Conservation (phyloP, 139 green algal genomes). For the Dunaliella sp. region DNA sequence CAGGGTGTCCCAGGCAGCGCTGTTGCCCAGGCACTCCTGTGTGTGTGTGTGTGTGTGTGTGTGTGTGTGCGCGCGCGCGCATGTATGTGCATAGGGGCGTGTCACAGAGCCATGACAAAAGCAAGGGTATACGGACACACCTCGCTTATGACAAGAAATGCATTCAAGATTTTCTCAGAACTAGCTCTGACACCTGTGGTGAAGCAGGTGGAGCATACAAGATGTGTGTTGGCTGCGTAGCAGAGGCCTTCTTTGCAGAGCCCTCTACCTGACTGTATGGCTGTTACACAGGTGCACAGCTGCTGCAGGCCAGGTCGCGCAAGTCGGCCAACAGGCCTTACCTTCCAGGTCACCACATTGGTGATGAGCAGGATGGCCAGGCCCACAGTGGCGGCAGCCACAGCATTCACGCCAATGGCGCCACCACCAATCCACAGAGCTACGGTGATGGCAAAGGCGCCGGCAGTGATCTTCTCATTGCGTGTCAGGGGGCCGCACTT, state of each 20-base stretch:
- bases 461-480: conserved; percentile 94
- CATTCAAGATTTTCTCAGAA: too few relatives aligned
- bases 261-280: too few relatives aligned
- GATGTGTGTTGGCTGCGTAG: too few relatives aligned
- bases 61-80: background rate
- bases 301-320: too few relatives aligned
- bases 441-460: conserved; percentile 87
- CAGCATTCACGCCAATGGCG: conserved; percentile 85
- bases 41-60: background rate
- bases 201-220: too few relatives aligned
- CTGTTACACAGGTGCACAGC: too few relatives aligned
- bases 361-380: conserved; percentile 94
- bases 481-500: conserved; percentile 90
- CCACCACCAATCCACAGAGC: conserved; percentile 90
- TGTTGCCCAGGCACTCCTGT: conserved; percentile 63
- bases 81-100: too few relatives aligned
- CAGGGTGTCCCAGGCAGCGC: conserved; percentile 95
- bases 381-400: conserved; percentile 93
- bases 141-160: too few relatives aligned
- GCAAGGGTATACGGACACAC: too few relatives aligned
- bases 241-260: too few relatives aligned
- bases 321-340: conserved; percentile 28
- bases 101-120: too few relatives aligned
- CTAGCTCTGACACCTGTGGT: too few relatives aligned
- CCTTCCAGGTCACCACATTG: conserved; percentile 68